Evolutionary conservation across 768 basidiomycete species (phyloP).

Genomic region (Calocybe gangraenosa): DNA sequence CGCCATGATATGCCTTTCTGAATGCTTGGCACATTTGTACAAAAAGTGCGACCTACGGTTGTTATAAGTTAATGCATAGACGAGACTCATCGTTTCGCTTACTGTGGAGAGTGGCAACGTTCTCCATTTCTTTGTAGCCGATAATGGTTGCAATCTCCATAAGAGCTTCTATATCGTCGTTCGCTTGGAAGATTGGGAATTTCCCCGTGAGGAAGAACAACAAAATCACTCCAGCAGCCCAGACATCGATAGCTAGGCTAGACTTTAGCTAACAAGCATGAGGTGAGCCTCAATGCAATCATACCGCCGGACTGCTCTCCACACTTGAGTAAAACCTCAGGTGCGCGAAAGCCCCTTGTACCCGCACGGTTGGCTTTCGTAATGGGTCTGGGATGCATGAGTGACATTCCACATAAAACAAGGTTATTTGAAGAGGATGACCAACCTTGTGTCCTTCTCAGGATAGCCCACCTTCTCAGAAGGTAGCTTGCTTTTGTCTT

Average conservation of each 20-base stretch:
- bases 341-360: slow-evolving; percentile 94
- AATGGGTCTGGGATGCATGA: slow-evolving; percentile 45
- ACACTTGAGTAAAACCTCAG: slow-evolving; percentile 94
- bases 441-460: slow-evolving; percentile 68
- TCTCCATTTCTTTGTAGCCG: slow-evolving; percentile 80
- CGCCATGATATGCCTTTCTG: slow-evolving; percentile 65
- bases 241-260: slow-evolving; percentile 84
- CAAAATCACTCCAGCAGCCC: slow-evolving; percentile 91
- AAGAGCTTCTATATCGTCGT: slow-evolving; percentile 90
- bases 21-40: slow-evolving; percentile 85
- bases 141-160: slow-evolving; percentile 92
- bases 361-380: slow-evolving; percentile 96
- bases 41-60: slow-evolving; percentile 76
- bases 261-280: slow-evolving; percentile 1
- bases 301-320: slow-evolving; percentile 87
- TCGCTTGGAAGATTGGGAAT: slow-evolving; percentile 92
- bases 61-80: not conserved
- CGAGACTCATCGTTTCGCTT: slow-evolving; percentile 23
- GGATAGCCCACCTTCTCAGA: slow-evolving; percentile 77
- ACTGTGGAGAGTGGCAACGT: slow-evolving; percentile 87
- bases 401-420: slow-evolving; percentile 5
- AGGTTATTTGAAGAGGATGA: not conserved
- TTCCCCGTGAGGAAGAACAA: slow-evolving; percentile 90
- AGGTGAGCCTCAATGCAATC: slow-evolving; percentile 18
- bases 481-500: slow-evolving; percentile 45